Percentiles rank a stretch among this genome's conserved stretches.
phyloP scores from a whole-genome alignment of 2,329 filamentous ascomycete species.

The Pseudocercospora eumusae region DNA sequence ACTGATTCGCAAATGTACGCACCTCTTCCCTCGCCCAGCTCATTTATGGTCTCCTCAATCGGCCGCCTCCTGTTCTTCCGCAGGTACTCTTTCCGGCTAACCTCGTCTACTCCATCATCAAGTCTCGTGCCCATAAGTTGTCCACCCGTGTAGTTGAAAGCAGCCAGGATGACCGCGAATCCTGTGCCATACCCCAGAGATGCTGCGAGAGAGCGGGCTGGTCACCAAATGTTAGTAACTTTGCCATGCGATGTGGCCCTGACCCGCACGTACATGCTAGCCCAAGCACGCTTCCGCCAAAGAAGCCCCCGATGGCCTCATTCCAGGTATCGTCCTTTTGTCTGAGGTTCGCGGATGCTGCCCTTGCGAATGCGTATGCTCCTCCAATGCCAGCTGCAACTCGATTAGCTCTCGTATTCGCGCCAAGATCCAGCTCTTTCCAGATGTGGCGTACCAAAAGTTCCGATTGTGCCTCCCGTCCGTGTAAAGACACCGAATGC shows the following conservation, averaged over 20 bases:
- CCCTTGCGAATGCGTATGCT: constrained; percentile 74
- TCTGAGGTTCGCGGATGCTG: constrained; percentile 79
- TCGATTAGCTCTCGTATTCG: constrained; percentile 13
- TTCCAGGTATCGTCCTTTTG: constrained; percentile 80
- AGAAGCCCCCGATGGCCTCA: constrained; percentile 72
- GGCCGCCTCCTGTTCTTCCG: constrained; percentile 74
- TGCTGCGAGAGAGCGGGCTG: constrained; percentile 63
- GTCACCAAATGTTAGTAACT: constrained; percentile 21
- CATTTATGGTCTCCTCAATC: constrained; percentile 74
- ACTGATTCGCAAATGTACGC: constrained; percentile 34
- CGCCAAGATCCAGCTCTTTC: background rate
- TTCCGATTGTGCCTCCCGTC: constrained; percentile 71
- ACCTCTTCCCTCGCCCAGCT: constrained; percentile 88
- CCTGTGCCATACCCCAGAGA: constrained; percentile 67
- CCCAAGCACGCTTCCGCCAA: constrained; percentile 71
- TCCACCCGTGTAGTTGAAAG: constrained; percentile 69
- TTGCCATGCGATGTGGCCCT: background rate
- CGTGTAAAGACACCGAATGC: constrained; percentile 77
- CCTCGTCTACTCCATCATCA: constrained; percentile 67
- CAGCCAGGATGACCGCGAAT: constrained; percentile 60
- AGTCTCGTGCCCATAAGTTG: constrained; percentile 55
- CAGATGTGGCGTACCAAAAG: constrained; percentile 56
- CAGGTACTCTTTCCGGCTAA: constrained; percentile 71
- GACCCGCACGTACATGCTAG: constrained; percentile 61
- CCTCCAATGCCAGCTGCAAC: constrained; percentile 68